phyloP scores from a whole-genome alignment of 306 rosid species.

The barrel medic (Medicago truncatula) region MtrunA17r5.0-ANR NC_053046.1:676501-677000 shows the following conservation, averaged over 20 bases:
- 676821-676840: slow-evolving; percentile 14
- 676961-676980: slow-evolving; percentile 57
- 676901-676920: slow-evolving; percentile 45
- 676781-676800: neutral
- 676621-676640: too few species aligned
- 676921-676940: slow-evolving; percentile 32
- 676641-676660: too few species aligned
- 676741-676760: neutral
- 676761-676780: neutral
- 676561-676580: too few species aligned
- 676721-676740: neutral
- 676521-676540: too few species aligned
- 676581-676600: too few species aligned
- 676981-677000: slow-evolving; percentile 24
- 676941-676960: slow-evolving; percentile 44
- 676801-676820: neutral
- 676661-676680: neutral
- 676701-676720: neutral
- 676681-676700: neutral
- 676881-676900: slow-evolving; percentile 22
- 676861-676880: slow-evolving; percentile 34
- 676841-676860: slow-evolving; percentile 24
- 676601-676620: too few species aligned
- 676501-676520: too few species aligned
- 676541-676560: too few species aligned